These are phyloP conservation scores for Tetrahymena borealis DNA, from an alignment of 73 alveolate species.

Conservation along the genomic window DNA sequence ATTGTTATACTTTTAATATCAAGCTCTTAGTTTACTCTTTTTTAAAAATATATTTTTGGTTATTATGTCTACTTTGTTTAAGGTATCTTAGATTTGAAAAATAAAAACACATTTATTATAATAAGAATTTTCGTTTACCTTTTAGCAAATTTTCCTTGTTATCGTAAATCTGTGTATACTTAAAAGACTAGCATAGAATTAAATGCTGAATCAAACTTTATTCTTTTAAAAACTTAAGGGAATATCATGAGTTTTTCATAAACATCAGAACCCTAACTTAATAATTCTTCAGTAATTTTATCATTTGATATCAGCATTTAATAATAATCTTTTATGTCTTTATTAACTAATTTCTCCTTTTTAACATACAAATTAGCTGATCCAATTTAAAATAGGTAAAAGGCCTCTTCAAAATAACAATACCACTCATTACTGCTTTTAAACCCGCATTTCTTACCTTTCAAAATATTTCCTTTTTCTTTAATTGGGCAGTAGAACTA, in stretches of 20 bases:
- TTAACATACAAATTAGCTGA: neutral
- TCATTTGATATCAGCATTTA: neutral
- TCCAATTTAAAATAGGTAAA: neutral
- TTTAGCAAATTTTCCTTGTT: neutral
- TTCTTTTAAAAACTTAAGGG: neutral
- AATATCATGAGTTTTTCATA: neutral
- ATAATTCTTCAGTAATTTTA: neutral
- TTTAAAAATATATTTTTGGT: neutral
- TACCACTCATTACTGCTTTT: neutral
- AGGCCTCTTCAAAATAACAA: neutral
- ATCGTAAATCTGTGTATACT: neutral
- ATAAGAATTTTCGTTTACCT: neutral
- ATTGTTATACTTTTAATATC: neutral
- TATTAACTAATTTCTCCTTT: neutral
- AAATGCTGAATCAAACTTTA: neutral
- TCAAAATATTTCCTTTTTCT: neutral
- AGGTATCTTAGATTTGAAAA: neutral
- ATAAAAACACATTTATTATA: neutral
- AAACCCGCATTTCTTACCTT: neutral
- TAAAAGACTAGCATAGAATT: neutral
- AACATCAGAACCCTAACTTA: neutral
- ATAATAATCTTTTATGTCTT: neutral
- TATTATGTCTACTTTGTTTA: neutral
- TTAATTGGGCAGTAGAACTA: neutral
- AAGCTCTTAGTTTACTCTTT: neutral